Evolutionary conservation across 192 early-diverging fungal species (phyloP).

Genomic region (Rhizophagus sp.): DNA sequence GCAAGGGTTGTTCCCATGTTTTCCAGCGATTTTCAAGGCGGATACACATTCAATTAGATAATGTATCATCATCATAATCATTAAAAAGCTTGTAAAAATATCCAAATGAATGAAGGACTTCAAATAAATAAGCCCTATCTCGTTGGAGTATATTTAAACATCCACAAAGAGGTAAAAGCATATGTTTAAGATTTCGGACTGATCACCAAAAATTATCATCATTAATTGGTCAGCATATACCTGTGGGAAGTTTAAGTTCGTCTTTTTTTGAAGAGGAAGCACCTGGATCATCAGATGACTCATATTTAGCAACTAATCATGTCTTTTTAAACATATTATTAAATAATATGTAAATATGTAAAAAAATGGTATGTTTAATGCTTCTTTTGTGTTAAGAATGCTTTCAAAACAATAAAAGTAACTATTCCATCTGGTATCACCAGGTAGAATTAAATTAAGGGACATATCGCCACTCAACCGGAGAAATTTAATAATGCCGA

Average conservation of each 20-base stretch:
- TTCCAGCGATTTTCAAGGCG: background rate
- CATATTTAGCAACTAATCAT: background rate
- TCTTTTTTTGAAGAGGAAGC: background rate
- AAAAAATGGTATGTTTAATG: background rate
- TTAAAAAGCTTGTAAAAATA: constrained; percentile 1
- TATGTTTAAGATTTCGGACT: background rate
- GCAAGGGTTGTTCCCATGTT: background rate
- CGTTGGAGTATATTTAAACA: background rate
- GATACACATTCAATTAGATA: background rate
- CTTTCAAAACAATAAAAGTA: background rate
- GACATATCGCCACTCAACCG: too few relatives aligned
- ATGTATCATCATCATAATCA: background rate
- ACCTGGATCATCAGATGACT: background rate
- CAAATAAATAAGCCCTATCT: constrained; percentile 3
- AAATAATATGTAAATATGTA: too few relatives aligned
- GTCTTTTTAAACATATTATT: too few relatives aligned
- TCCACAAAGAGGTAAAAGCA: background rate
- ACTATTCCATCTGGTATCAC: background rate
- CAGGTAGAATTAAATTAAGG: background rate
- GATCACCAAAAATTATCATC: background rate
- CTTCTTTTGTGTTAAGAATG: background rate
- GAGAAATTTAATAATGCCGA: too few relatives aligned
- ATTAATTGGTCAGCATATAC: background rate
- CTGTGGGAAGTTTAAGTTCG: background rate
- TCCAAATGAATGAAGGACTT: constrained; percentile 6